Conservation (phyloP, 1,284 basidiomycete species). For the Apiotrichum domesticum region DNA sequence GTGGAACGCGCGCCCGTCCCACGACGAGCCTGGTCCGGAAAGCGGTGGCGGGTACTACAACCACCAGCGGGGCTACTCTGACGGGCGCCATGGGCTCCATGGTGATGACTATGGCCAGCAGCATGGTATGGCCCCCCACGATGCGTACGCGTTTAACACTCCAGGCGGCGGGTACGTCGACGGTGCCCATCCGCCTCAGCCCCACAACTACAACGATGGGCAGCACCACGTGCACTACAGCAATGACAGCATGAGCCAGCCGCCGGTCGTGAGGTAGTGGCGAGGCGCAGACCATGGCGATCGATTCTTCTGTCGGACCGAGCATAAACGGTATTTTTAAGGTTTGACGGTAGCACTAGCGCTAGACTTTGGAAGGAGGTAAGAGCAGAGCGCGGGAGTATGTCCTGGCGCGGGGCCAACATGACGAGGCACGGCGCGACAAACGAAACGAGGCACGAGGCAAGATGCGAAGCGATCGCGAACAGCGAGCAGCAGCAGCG, state of each 20-base stretch:
- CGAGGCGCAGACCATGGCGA: neutral
- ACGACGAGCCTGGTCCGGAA: conserved; percentile 44
- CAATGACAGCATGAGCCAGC: neutral
- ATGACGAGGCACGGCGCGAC: no score
- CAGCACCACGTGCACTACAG: conserved; percentile 1
- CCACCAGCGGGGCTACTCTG: conserved; percentile 9
- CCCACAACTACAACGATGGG: neutral
- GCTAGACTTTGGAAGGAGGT: no score
- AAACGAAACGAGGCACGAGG: no score
- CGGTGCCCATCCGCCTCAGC: neutral
- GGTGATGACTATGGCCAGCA: neutral
- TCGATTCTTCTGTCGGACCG: neutral
- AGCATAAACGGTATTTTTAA: neutral
- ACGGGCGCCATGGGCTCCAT: neutral
- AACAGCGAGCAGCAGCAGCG: no score
- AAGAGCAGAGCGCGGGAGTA: no score
- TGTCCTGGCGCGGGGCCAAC: no score
- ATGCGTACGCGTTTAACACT: conserved; percentile 13
- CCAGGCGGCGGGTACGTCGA: conserved; percentile 13
- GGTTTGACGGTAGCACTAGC: no score
- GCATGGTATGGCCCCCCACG: neutral
- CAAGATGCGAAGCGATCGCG: no score
- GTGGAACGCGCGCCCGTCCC: conserved; percentile 63
- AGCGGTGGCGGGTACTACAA: conserved; percentile 14
- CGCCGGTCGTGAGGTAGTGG: neutral